Conservation (phyloP, 2,329 filamentous ascomycete genomes). For the Pseudophaeomoniella oleicola region DNA sequence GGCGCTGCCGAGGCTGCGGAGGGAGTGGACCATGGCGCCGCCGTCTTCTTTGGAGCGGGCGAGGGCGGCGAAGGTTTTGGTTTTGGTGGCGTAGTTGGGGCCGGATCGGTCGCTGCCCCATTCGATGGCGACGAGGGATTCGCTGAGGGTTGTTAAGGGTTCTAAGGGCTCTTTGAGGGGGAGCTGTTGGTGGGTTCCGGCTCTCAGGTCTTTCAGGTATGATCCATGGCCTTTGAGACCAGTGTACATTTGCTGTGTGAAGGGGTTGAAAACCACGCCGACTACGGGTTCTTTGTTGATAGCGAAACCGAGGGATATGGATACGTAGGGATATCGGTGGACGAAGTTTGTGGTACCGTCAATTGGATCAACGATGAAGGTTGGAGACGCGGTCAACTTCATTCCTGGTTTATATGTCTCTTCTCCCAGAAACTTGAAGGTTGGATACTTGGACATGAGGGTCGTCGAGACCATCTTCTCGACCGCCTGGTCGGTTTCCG, state of each 20-base stretch:
- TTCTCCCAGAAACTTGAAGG: constrained; percentile 37
- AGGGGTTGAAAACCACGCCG: constrained; percentile 48
- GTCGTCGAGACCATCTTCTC: constrained; percentile 41
- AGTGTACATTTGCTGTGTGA: constrained; percentile 38
- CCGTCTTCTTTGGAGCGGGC: constrained; percentile 35
- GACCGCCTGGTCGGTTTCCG: constrained; percentile 48
- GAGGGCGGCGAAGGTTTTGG: constrained; percentile 35
- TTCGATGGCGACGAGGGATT: constrained; percentile 42
- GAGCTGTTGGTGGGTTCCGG: constrained; percentile 19
- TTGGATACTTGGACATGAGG: constrained; percentile 37
- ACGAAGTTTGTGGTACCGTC: constrained; percentile 53
- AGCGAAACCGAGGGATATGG: constrained; percentile 44
- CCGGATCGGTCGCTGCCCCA: constrained; percentile 46
- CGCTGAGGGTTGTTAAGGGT: constrained; percentile 32
- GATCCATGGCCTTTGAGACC: constrained; percentile 42
- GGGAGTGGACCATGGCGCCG: constrained; percentile 47
- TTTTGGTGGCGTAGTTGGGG: constrained; percentile 42
- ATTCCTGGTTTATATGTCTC: constrained; percentile 44
- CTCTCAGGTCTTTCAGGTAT: constrained; percentile 22
- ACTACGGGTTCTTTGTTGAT: constrained; percentile 35
- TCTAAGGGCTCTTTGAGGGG: constrained; percentile 31
- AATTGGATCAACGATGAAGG: constrained; percentile 50
- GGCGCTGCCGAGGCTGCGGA: constrained; percentile 42
- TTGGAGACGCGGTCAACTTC: constrained; percentile 37
- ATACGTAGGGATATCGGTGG: constrained; percentile 44